These are phyloP conservation scores for Thozetella sp. DNA, from an alignment of 495 filamentous ascomycete species.

Conservation along the genomic window DNA sequence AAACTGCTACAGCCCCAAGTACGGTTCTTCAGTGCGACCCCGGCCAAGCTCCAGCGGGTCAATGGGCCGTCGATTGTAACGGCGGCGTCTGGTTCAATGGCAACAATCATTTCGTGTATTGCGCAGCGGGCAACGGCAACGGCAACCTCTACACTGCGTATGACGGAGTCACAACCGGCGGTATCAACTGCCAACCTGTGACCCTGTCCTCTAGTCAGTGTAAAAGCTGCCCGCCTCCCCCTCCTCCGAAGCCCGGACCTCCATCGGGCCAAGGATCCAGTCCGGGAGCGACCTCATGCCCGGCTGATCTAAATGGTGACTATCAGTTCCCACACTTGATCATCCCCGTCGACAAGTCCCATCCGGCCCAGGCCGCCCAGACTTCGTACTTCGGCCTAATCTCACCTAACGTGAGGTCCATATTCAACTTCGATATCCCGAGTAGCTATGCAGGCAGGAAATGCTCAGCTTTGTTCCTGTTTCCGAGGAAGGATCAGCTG, in stretches of 20 bases:
- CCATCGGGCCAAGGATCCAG: conserved; percentile 5
- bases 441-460: conserved; percentile 51
- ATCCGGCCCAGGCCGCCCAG: conserved; percentile 51
- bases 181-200: conserved; percentile 50
- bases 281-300: conserved; percentile 36
- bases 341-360: conserved; percentile 60
- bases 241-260: conserved; percentile 2
- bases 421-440: conserved; percentile 75
- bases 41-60: conserved; percentile 41
- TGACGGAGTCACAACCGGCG: conserved; percentile 26
- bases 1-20: conserved; percentile 40
- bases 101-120: conserved; percentile 52
- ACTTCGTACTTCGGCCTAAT: conserved; percentile 58
- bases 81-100: conserved; percentile 46
- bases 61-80: conserved; percentile 51
- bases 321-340: conserved; percentile 70
- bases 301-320: conserved; percentile 48
- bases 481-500: conserved; percentile 55
- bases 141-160: conserved; percentile 53
- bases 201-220: too few species aligned
- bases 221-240: conserved; percentile 11
- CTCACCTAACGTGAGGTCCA: conserved; percentile 53
- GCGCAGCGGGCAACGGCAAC: conserved; percentile 48
- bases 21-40: conserved; percentile 69
- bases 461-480: conserved; percentile 68